Evolutionary conservation across 2,329 filamentous ascomycete genomes (phyloP).

Genomic region (Huntiella moniliformis): DNA sequence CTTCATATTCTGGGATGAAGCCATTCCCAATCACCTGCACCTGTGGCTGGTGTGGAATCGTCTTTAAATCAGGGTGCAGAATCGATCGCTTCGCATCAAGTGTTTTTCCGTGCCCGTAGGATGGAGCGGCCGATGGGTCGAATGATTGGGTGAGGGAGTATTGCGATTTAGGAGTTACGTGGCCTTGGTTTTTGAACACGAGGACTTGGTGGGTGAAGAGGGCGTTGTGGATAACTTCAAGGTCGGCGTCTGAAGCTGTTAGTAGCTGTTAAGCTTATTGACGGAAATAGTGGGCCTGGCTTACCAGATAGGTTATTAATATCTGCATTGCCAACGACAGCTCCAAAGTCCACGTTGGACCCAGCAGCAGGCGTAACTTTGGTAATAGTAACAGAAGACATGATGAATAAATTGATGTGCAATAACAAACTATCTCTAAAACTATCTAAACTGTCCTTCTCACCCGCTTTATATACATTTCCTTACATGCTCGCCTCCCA

Average conservation of each 20-base stretch:
- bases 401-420: neutral
- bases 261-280: neutral
- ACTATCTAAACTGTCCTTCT: too few relatives aligned
- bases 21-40: slow-evolving; percentile 69
- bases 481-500: too few relatives aligned
- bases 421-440: too few relatives aligned
- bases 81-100: slow-evolving; percentile 45
- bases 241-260: slow-evolving; percentile 37
- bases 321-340: slow-evolving; percentile 36
- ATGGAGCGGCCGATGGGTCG: slow-evolving; percentile 42
- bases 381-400: slow-evolving; percentile 18
- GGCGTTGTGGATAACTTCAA: slow-evolving; percentile 41
- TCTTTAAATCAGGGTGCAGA: slow-evolving; percentile 63
- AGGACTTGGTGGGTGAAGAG: slow-evolving; percentile 52
- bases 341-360: slow-evolving; percentile 39
- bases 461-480: too few relatives aligned
- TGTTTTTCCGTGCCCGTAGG: slow-evolving; percentile 61
- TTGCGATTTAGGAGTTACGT: slow-evolving; percentile 49
- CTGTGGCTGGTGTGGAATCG: slow-evolving; percentile 60
- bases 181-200: slow-evolving; percentile 48
- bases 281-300: slow-evolving; percentile 13
- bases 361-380: slow-evolving; percentile 19
- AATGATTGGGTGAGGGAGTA: slow-evolving; percentile 57
- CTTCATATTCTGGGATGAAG: slow-evolving; percentile 49
- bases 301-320: slow-evolving; percentile 44